A percentile compares a stretch with the other conserved stretches of the same genome.
These are phyloP conservation scores for Puccinia hordei DNA, from an alignment of 1,284 basidiomycete genomes.

Conservation along the genomic window DNA sequence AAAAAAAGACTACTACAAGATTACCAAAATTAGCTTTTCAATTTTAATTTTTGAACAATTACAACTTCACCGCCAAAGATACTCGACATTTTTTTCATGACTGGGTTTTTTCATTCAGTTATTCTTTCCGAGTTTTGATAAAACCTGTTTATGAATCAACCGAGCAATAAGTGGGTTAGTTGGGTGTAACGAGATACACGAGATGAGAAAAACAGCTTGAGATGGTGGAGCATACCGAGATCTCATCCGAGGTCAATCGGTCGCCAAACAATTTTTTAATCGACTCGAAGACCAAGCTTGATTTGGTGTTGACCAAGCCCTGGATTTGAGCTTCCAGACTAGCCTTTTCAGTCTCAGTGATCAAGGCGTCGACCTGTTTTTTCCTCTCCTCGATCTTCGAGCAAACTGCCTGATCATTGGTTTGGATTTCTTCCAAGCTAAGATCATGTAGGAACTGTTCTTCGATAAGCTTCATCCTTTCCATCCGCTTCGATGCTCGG, in stretches of 20 bases:
- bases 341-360: slow-evolving; percentile 10
- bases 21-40: too few species aligned
- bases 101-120: background rate
- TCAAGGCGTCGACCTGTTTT: slow-evolving; percentile 4
- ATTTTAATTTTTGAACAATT: too few species aligned
- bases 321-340: slow-evolving; percentile 7
- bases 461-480: slow-evolving; percentile 37
- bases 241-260: slow-evolving; percentile 32
- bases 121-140: slow-evolving; percentile 8
- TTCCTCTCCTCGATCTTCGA: slow-evolving; percentile 31
- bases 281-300: slow-evolving; percentile 23
- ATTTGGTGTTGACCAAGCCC: slow-evolving; percentile 16
- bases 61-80: background rate
- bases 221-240: slow-evolving; percentile 25
- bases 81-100: background rate
- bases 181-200: background rate
- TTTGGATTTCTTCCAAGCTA: slow-evolving; percentile 24
- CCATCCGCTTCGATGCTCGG: slow-evolving; percentile 16
- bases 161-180: background rate
- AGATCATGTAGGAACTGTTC: slow-evolving; percentile 25
- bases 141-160: background rate
- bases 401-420: slow-evolving; percentile 17
- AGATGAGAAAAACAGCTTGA: background rate
- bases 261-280: slow-evolving; percentile 48
- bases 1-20: too few species aligned